Conservation (phyloP, 495 filamentous ascomycete genomes). For the Astrothelium macrocarpum region DNA sequence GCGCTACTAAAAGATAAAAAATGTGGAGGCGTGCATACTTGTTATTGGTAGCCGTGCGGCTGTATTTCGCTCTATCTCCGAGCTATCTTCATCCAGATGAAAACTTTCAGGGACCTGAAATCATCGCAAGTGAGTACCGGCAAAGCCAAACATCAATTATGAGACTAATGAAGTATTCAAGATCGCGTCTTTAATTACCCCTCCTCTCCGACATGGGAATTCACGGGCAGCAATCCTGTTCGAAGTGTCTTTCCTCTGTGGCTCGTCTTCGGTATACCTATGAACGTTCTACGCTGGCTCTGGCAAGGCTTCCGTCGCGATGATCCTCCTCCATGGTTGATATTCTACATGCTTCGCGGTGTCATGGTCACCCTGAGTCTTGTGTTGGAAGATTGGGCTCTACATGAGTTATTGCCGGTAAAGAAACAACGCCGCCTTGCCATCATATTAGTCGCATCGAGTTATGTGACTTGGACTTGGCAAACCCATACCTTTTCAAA, state of each 20-base stretch:
- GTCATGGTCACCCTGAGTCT: constrained; percentile 92
- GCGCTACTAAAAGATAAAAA: background rate
- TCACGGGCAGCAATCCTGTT: constrained; percentile 72
- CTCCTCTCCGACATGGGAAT: constrained; percentile 85
- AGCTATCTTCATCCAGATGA: constrained; percentile 98
- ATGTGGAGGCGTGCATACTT: constrained; percentile 94
- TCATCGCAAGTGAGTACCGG: constrained; percentile 76
- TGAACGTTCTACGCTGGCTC: constrained; percentile 82
- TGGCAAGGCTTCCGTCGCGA: constrained; percentile 52
- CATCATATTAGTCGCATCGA: constrained; percentile 76
- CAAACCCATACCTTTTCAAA: constrained; percentile 99
- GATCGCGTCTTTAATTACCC: constrained; percentile 85
- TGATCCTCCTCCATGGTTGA: constrained; percentile 52
- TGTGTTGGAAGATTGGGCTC: constrained; percentile 93
- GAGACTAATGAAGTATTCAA: constrained; percentile 28
- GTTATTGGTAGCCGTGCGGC: constrained; percentile 69
- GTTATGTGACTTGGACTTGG: constrained; percentile 97
- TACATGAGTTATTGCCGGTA: constrained; percentile 77
- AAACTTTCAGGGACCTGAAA: constrained; percentile 95
- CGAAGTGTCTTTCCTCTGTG: constrained; percentile 95
- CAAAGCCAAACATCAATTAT: constrained; percentile 11
- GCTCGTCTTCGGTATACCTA: constrained; percentile 83
- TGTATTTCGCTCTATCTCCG: constrained; percentile 88
- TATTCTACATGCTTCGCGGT: constrained; percentile 79
- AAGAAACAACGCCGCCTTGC: constrained; percentile 61